Evolutionary conservation across 169 alveolate species (phyloP), one percentile per base, ranked within the genome.

Genomic region (Theileria annulata): DNA sequence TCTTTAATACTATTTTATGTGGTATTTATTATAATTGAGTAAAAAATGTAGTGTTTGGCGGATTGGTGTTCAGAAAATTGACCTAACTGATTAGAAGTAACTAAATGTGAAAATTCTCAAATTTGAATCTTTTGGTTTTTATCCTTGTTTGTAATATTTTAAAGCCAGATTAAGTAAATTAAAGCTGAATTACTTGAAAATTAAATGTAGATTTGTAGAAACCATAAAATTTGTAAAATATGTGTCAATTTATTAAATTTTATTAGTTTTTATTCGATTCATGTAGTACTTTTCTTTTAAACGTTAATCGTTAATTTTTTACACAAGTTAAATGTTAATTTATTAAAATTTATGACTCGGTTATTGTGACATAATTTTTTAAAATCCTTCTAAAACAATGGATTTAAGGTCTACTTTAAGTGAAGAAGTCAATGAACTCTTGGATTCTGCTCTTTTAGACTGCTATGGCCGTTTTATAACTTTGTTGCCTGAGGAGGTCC

Each of bases 381-480:
- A 3, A 59, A 28, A 59, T 27, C 37, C 68, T 30, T 3, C 13
- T 28, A 3, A 8, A 27, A 28, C 59, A 30, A 59, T 59, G 33
- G 68, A 59, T 59, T 30, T 28, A n/a, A 59, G 33, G 12, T 28
- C 68, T 59, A 59, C 27, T 13, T 56, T 56, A 15, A 56, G 48
- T 69, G 54, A 21, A 58, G 47, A 79, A 72, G 58, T 47, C 73
- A 69, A 23, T 62, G 51, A 25, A 4, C 63, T 79, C 23, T 73
- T 78, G 69, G 93, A 93, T 48, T 77, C 88, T 15, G 91, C 74
- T 21, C 84, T 93, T 33, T 86, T 89, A 33, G 97, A 94, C 79
- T 94, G 97, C 63, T 94, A 94, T 73, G 97, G 97, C 42, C 85
- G 97, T 35, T 94, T 94, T 80, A 90, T 94, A 15, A 92, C 96